A percentile compares a stretch with the other conserved stretches of the same genome.
Conservation (phyloP, 2,329 filamentous ascomycete genomes). For the Dryadomyces sulphureus region DNA sequence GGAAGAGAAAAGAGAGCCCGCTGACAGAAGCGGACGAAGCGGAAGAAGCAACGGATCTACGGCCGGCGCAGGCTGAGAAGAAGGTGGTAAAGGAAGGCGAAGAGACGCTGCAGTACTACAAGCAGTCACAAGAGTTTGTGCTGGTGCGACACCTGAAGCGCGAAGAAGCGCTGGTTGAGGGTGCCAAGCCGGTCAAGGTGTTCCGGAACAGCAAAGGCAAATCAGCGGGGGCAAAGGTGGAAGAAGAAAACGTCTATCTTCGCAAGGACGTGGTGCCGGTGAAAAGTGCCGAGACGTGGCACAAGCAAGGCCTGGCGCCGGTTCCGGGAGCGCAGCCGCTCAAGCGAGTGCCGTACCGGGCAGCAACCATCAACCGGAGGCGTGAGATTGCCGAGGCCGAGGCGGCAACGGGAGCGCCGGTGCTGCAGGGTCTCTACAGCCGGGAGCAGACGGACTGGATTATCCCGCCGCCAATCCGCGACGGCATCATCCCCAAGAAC, state of each 20-base stretch:
- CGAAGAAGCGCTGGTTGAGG: conserved; percentile 70
- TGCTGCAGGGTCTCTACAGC: conserved; percentile 74
- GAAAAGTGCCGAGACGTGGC: conserved; percentile 91
- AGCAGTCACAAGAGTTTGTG: conserved; percentile 70
- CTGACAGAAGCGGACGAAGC: conserved; percentile 60
- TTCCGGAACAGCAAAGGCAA: conserved; percentile 62
- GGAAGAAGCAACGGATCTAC: conserved; percentile 67
- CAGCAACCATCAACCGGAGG: conserved; percentile 74
- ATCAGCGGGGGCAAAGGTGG: conserved; percentile 31
- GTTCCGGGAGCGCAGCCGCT: conserved; percentile 56
- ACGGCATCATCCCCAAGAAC: conserved; percentile 86
- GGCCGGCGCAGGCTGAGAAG: conserved; percentile 55
- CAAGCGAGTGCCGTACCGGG: conserved; percentile 80
- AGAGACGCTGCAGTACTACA: conserved; percentile 79
- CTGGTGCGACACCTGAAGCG: conserved; percentile 76
- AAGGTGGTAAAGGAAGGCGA: conserved; percentile 60
- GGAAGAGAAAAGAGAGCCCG: conserved; percentile 27
- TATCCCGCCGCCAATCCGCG: conserved; percentile 69
- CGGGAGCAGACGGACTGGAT: conserved; percentile 88
- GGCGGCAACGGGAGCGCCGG: conserved; percentile 64
- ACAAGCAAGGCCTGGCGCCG: conserved; percentile 81
- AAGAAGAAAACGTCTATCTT: conserved; percentile 61
- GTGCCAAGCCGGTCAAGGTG: conserved; percentile 52
- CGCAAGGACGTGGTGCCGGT: conserved; percentile 70
- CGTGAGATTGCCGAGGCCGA: conserved; percentile 80